Evolutionary conservation across 305 asterid species (phyloP).

Genomic region (Fraxinus sp.): DNA sequence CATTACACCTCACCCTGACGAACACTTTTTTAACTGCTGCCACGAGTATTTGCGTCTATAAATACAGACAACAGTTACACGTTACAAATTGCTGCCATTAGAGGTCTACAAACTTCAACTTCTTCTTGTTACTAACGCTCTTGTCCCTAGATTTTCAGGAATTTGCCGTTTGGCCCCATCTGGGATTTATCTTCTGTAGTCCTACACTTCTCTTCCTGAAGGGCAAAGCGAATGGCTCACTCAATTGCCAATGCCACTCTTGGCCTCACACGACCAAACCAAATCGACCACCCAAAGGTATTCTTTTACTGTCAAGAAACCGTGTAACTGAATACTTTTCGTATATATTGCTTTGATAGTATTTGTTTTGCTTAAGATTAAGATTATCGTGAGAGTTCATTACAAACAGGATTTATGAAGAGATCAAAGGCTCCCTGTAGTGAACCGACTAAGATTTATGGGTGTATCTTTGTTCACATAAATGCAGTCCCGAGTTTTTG

Average conservation of each 20-base stretch:
- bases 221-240: slow-evolving; percentile 63
- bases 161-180: not conserved
- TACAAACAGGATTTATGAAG: slow-evolving; percentile 31
- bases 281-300: slow-evolving; percentile 69
- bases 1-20: not conserved
- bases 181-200: slow-evolving; percentile 31
- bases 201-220: slow-evolving; percentile 31
- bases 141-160: not conserved
- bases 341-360: not conserved
- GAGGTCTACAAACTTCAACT: not conserved
- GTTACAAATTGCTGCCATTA: slow-evolving; percentile 1
- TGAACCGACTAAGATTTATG: not conserved
- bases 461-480: not conserved
- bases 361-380: slow-evolving; percentile 13
- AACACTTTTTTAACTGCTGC: too few species aligned
- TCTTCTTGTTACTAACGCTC: not conserved
- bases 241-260: slow-evolving; percentile 78
- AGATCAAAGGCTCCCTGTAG: slow-evolving; percentile 16
- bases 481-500: slow-evolving; percentile 16
- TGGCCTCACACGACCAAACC: slow-evolving; percentile 75
- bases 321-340: not conserved
- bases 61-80: not conserved
- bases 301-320: not conserved
- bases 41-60: not conserved
- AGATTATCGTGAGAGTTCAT: not conserved